Base-by-base conservation (phyloP, 257 asterid genomes). In the Eucommia ulmoides region DNA sequence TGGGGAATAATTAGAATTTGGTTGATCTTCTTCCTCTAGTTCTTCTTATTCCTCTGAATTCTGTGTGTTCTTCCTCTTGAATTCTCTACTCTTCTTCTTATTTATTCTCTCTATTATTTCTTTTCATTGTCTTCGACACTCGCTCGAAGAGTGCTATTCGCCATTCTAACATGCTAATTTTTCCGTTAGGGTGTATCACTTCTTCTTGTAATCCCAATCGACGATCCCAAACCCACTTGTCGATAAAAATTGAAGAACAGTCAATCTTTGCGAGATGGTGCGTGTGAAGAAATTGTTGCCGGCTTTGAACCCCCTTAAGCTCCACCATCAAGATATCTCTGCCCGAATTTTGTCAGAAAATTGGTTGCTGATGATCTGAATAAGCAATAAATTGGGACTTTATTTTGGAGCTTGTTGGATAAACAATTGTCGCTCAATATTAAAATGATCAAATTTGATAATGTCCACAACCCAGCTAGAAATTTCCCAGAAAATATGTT, bases 381-480 rank as follows among this genome's bases (percentile, higher is more conserved):
- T 5, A 52, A 24, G 15, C 0, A 75, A 20, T 33, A 85, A 53
- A 1, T 52, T 54, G 0, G 66, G 17, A 82, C 46, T 48, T 35
- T 58, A 3, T 33, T 58, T 0, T 94, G 93, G 20, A 88, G 89
- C 63, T 54, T 55, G 23, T 96, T 94, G 1, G 70, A 55, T 52
- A 89, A 82, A 25, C 47, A 58, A 68, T 89, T 89, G 53, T 76
- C 52, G 20, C 74, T 60, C 10, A 80, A 12, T 68, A 33, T 60
- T 64, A 89, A 19, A 3, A 20, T 15, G 0, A 22, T 35, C 24
- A 89, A 55, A 23, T 64, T 63, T 11, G 23, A 2, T 7, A 67
- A 66, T 17, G 61, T 54, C 98, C 96, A 89, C 24, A 86, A 52
- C 14, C 88, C 83, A 41, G 24, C 75, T 0, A 94, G 93, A 61